Evolutionary conservation across 192 early-diverging fungal genomes (phyloP).

Genomic region (Podochytrium sp.): DNA sequence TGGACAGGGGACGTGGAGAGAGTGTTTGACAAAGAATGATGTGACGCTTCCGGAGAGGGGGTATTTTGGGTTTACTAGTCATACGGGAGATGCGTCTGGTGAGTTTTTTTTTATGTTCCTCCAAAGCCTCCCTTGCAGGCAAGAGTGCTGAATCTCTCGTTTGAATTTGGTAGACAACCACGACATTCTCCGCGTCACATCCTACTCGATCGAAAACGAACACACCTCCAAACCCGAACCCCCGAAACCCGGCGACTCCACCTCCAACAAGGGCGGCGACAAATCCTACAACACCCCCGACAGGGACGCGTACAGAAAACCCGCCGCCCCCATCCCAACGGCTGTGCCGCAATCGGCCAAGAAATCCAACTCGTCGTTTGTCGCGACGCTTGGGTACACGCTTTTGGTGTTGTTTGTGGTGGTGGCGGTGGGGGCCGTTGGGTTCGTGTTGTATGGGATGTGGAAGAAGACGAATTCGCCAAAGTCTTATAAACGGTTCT

Average conservation of each 20-base stretch:
- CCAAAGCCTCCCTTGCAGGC: background rate
- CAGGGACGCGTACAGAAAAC: background rate
- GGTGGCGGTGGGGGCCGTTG: conserved; percentile 39
- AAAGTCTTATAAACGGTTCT: conserved; percentile 58
- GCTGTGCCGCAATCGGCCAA: background rate
- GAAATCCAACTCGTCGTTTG: background rate
- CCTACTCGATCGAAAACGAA: conserved; percentile 41
- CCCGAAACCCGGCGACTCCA: background rate
- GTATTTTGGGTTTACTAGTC: conserved; percentile 91
- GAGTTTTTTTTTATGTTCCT: conserved; percentile 32
- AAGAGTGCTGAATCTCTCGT: background rate
- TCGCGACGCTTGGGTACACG: background rate
- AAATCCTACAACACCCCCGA: background rate
- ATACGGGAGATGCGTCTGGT: conserved; percentile 90
- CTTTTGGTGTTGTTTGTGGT: conserved; percentile 34
- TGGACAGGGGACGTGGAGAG: conserved; percentile 70
- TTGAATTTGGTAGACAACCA: conserved; percentile 34
- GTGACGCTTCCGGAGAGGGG: conserved; percentile 75
- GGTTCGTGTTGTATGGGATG: conserved; percentile 34
- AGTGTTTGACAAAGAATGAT: conserved; percentile 83
- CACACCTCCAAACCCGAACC: background rate
- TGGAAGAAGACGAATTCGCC: conserved; percentile 37
- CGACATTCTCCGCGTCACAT: conserved; percentile 41
- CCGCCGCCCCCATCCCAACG: background rate
- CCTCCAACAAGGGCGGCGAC: background rate